Conservation (phyloP, 2,329 filamentous ascomycete species). For the Diplodia corticola region DNA sequence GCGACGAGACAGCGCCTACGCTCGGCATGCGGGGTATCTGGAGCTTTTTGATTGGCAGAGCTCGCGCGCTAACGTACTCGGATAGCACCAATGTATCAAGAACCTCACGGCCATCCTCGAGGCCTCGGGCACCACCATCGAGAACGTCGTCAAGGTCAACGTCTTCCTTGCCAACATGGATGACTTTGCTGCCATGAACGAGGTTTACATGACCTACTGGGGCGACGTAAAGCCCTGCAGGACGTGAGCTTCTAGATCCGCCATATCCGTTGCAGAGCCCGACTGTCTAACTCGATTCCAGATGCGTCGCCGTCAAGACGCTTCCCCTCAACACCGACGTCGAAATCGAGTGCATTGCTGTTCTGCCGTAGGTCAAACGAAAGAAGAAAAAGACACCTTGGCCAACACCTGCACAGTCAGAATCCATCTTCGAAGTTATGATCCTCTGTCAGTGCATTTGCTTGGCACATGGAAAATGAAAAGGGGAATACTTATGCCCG, state of each 20-base stretch:
- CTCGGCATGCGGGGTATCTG: not conserved
- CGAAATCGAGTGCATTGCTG: constrained; percentile 33
- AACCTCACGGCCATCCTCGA: constrained; percentile 27
- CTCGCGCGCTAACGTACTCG: not conserved
- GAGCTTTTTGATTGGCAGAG: not conserved
- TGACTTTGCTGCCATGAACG: constrained; percentile 35
- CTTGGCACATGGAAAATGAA: not conserved
- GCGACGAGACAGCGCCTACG: not conserved
- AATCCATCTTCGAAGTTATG: not conserved
- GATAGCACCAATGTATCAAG: constrained; percentile 19
- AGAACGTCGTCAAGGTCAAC: constrained; percentile 37
- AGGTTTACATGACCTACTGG: constrained; percentile 32
- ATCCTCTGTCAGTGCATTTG: no score
- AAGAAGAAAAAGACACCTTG: not conserved
- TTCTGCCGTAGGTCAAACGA: constrained; percentile 17
- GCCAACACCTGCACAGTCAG: not conserved
- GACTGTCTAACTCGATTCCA: not conserved
- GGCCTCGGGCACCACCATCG: constrained; percentile 31
- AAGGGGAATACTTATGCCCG: not conserved
- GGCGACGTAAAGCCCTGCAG: constrained; percentile 22
- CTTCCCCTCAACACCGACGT: constrained; percentile 30
- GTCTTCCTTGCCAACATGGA: constrained; percentile 35
- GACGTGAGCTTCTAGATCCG: constrained; percentile 1
- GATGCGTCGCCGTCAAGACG: constrained; percentile 28
- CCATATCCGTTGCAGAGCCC: not conserved